A percentile compares a stretch with the other conserved stretches of the same genome.
phyloP scores from a whole-genome alignment of 2,329 filamentous ascomycete genomes.

The Colletotrichum noveboracense region DNA sequence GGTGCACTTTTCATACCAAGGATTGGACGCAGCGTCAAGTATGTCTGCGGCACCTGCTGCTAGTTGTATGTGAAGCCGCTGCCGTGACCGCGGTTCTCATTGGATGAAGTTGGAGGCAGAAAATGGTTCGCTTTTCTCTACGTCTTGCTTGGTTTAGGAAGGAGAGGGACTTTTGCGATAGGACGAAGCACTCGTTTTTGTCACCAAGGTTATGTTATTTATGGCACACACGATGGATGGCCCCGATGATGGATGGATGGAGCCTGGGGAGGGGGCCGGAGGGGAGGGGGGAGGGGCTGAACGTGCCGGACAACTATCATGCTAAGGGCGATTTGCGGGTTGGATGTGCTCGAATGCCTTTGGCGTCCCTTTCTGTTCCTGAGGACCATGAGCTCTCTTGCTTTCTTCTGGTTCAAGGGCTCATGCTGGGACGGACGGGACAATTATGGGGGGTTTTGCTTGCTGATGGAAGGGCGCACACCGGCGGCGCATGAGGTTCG shows the following conservation, averaged over 20 bases:
- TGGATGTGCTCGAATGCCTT: not conserved
- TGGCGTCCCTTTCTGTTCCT: not conserved
- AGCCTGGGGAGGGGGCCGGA: not conserved
- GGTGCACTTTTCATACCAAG: not conserved
- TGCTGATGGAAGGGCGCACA: not conserved
- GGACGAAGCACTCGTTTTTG: not conserved
- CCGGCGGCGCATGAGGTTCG: constrained; percentile 12
- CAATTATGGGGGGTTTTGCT: not conserved
- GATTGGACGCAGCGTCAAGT: not conserved
- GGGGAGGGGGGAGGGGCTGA: constrained; percentile 7
- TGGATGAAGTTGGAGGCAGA: not conserved
- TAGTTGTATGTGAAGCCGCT: not conserved
- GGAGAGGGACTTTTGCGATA: not conserved
- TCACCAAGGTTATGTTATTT: not conserved
- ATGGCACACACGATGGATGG: not conserved
- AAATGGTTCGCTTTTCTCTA: not conserved
- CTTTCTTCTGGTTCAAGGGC: not conserved
- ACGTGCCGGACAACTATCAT: constrained; percentile 4
- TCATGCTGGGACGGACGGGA: not conserved
- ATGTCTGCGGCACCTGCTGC: constrained; percentile 7
- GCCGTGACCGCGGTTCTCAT: not conserved
- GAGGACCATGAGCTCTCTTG: not conserved
- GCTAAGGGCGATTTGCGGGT: not conserved
- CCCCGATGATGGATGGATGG: not conserved
- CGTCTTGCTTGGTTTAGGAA: not conserved